Percentiles rank a stretch among this genome's conserved stretches.
Conservation (phyloP, 495 filamentous ascomycete genomes). For the Acidomyces sp. region DNA sequence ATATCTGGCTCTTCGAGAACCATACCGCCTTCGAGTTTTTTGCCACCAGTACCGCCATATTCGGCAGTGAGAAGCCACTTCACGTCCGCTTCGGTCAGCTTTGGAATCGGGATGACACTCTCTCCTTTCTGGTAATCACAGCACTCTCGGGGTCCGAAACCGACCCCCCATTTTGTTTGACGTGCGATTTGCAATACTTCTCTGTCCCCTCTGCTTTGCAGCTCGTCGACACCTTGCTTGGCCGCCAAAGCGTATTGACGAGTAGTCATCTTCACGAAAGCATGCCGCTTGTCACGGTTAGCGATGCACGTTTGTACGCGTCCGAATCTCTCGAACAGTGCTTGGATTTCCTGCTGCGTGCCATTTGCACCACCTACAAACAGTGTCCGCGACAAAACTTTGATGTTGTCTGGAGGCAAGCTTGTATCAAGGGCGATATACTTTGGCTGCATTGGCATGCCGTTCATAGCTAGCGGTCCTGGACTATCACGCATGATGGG, state of each 20-base stretch:
- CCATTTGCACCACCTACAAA: slow-evolving; percentile 92
- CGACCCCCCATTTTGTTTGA: slow-evolving; percentile 93
- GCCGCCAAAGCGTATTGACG: slow-evolving; percentile 72
- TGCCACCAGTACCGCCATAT: slow-evolving; percentile 82
- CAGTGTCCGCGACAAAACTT: slow-evolving; percentile 86
- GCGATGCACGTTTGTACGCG: slow-evolving; percentile 94
- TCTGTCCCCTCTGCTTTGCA: slow-evolving; percentile 50
- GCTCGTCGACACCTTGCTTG: slow-evolving; percentile 81
- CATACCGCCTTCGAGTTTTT: slow-evolving; percentile 64
- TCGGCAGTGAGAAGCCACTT: slow-evolving; percentile 96
- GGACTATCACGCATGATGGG: slow-evolving; percentile 38
- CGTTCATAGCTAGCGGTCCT: slow-evolving; percentile 31
- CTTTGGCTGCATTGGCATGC: slow-evolving; percentile 48
- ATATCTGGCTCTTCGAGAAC: slow-evolving; percentile 96
- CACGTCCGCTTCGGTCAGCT: slow-evolving; percentile 86
- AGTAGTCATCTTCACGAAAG: slow-evolving; percentile 95
- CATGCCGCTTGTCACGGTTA: slow-evolving; percentile 92
- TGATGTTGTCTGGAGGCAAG: slow-evolving; percentile 63
- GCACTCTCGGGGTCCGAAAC: slow-evolving; percentile 93
- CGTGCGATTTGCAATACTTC: slow-evolving; percentile 71
- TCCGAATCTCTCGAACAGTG: slow-evolving; percentile 65
- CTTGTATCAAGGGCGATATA: slow-evolving; percentile 67
- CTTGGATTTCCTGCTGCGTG: slow-evolving; percentile 65
- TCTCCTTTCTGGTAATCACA: slow-evolving; percentile 87
- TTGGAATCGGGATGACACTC: slow-evolving; percentile 82